These are phyloP conservation scores for Penicillium janthinellum DNA, from an alignment of 2,329 filamentous ascomycete genomes.

Conservation along the genomic window DNA sequence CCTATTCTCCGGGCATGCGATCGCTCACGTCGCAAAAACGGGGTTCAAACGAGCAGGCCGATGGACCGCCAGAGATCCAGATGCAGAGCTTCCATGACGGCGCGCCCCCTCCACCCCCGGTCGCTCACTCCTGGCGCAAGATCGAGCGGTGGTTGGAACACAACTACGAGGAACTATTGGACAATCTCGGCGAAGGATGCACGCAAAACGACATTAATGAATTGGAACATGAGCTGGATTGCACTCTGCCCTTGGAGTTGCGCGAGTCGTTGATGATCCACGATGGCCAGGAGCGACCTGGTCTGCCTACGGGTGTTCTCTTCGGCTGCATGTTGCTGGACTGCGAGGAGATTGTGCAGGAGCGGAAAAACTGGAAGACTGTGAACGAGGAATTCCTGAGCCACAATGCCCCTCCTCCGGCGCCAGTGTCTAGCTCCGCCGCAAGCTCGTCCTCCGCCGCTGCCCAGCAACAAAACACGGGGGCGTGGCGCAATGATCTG, in stretches of 20 bases:
- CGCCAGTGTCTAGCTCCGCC: slow-evolving; percentile 74
- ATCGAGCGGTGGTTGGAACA: slow-evolving; percentile 94
- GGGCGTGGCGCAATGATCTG: slow-evolving; percentile 81
- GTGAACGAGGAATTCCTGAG: slow-evolving; percentile 89
- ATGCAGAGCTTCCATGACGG: slow-evolving; percentile 97
- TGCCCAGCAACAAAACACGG: slow-evolving; percentile 53
- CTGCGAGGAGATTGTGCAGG: slow-evolving; percentile 96
- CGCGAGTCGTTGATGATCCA: slow-evolving; percentile 88
- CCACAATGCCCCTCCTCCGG: slow-evolving; percentile 57
- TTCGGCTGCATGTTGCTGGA: slow-evolving; percentile 95
- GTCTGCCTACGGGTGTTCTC: slow-evolving; percentile 85
- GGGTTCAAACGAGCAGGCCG: slow-evolving; percentile 61
- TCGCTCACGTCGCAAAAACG: slow-evolving; percentile 70
- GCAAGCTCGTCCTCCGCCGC: slow-evolving; percentile 62
- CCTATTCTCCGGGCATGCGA: slow-evolving; percentile 88
- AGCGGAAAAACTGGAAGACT: slow-evolving; percentile 94
- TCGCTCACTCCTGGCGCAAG: slow-evolving; percentile 86
- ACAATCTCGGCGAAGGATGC: slow-evolving; percentile 89
- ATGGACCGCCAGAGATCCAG: slow-evolving; percentile 81
- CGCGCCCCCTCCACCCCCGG: slow-evolving; percentile 82
- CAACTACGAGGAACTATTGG: slow-evolving; percentile 90
- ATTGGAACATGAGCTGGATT: slow-evolving; percentile 92
- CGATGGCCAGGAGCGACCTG: slow-evolving; percentile 95
- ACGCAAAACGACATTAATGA: slow-evolving; percentile 96
- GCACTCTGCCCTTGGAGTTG: slow-evolving; percentile 88